phyloP scores from a whole-genome alignment of 208 protist genomes.

The Histomonas meleagridis region DNA sequence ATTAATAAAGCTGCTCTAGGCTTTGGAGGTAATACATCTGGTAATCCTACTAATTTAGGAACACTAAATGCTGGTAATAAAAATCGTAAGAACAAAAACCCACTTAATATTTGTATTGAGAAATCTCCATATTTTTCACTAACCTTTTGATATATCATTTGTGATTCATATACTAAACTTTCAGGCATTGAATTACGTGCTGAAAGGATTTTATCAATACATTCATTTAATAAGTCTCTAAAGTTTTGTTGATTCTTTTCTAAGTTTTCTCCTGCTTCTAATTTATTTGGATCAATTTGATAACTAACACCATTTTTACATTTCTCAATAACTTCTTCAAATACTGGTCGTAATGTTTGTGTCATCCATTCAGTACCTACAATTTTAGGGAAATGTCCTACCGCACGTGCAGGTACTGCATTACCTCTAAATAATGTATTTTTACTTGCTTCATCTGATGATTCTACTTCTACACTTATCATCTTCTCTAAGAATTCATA shows the following conservation, averaged over 20 bases:
- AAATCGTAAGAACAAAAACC: slow-evolving; percentile 5
- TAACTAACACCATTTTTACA: background rate
- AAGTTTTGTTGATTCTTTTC: slow-evolving; percentile 19
- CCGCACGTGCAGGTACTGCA: background rate
- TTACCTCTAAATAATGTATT: slow-evolving; percentile 28
- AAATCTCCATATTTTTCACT: background rate
- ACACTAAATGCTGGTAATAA: slow-evolving; percentile 4
- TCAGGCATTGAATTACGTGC: background rate
- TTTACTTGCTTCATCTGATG: background rate
- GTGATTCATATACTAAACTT: background rate
- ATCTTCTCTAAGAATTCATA: background rate
- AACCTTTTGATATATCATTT: background rate
- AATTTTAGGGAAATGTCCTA: background rate
- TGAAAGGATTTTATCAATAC: background rate
- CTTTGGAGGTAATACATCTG: background rate
- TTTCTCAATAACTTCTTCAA: background rate
- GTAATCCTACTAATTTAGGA: background rate
- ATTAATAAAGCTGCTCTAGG: background rate
- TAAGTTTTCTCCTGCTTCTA: background rate
- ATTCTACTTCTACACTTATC: background rate
- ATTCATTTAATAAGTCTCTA: background rate
- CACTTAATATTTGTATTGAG: background rate
- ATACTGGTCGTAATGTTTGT: background rate
- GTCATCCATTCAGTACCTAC: background rate
- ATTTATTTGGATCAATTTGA: background rate